These are phyloP conservation scores for Tylopilus plumbeoviolaceoides DNA, from an alignment of 768 basidiomycete genomes.

Conservation along the genomic window DNA sequence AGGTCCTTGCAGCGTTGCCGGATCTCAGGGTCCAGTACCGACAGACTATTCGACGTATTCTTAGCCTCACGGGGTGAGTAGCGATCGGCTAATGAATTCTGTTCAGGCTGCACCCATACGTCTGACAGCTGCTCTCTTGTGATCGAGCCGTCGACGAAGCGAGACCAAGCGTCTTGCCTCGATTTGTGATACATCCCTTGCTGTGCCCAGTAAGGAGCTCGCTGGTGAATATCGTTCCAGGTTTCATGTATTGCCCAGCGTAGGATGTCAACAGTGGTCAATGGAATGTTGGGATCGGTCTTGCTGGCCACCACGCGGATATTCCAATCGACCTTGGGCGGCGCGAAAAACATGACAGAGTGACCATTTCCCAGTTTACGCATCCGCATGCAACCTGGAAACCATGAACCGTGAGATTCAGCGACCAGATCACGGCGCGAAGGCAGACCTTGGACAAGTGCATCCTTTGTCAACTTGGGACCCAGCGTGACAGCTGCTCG, in stretches of 20 bases:
- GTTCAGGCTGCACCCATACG: too few relatives aligned
- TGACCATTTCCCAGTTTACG: constrained; percentile 43
- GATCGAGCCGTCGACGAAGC: too few relatives aligned
- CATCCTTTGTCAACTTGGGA: constrained; percentile 33
- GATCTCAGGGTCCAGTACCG: too few relatives aligned
- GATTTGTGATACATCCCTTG: too few relatives aligned
- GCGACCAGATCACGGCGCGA: background rate
- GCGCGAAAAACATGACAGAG: constrained; percentile 43
- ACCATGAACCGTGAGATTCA: background rate
- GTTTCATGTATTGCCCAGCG: background rate
- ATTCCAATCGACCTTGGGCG: constrained; percentile 24
- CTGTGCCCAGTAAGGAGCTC: background rate
- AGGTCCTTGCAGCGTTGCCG: too few relatives aligned
- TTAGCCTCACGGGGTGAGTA: too few relatives aligned
- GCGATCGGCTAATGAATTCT: too few relatives aligned
- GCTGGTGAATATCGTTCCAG: background rate
- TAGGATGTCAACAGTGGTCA: background rate
- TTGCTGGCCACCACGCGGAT: background rate
- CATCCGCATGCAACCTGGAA: constrained; percentile 45
- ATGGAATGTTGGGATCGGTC: background rate
- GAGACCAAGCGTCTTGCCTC: too few relatives aligned
- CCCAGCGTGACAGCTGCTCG: constrained; percentile 36
- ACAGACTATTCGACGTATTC: too few relatives aligned
- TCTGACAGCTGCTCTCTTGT: too few relatives aligned
- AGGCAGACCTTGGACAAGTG: constrained; percentile 30